These are phyloP conservation scores for Gossypium davidsonii DNA, from an alignment of 441 rosid genomes.

Conservation along the genomic window DNA sequence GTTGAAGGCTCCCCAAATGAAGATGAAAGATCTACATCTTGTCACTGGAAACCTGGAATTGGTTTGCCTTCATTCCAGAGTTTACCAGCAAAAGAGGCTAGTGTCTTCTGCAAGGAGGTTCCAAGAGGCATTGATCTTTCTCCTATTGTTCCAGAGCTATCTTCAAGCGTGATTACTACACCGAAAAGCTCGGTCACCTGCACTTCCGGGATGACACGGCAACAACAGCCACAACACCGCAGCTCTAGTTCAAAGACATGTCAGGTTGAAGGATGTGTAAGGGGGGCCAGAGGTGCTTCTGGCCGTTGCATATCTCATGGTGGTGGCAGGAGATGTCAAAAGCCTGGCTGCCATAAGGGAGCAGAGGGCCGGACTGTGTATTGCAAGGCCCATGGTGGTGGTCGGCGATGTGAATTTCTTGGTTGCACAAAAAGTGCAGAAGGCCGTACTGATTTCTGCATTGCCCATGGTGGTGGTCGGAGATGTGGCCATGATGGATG, in stretches of 20 bases:
- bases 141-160: constrained; percentile 41
- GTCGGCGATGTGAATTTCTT: constrained; percentile 88
- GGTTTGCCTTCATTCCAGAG: constrained; percentile 31
- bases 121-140: constrained; percentile 30
- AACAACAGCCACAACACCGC: constrained; percentile 45
- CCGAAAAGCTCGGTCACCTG: constrained; percentile 79
- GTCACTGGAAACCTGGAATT: constrained; percentile 36
- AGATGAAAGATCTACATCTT: constrained; percentile 52
- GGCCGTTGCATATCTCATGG: constrained; percentile 96
- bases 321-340: constrained; percentile 93
- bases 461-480: constrained; percentile 95
- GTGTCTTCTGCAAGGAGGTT: constrained; percentile 40
- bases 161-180: constrained; percentile 50
- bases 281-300: constrained; percentile 98
- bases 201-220: constrained; percentile 63
- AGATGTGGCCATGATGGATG: constrained; percentile 81
- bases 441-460: constrained; percentile 91
- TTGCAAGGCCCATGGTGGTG: constrained; percentile 98
- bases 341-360: constrained; percentile 84
- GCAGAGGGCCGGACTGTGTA: constrained; percentile 98
- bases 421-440: constrained; percentile 99
- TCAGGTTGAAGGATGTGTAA: constrained; percentile 88
- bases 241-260: constrained; percentile 59
- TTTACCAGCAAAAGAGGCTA: constrained; percentile 31
- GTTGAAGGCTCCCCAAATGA: constrained; percentile 24